These are phyloP conservation scores for Puccinia coronata DNA, from an alignment of 1,284 basidiomycete genomes.

Conservation along the genomic window DNA sequence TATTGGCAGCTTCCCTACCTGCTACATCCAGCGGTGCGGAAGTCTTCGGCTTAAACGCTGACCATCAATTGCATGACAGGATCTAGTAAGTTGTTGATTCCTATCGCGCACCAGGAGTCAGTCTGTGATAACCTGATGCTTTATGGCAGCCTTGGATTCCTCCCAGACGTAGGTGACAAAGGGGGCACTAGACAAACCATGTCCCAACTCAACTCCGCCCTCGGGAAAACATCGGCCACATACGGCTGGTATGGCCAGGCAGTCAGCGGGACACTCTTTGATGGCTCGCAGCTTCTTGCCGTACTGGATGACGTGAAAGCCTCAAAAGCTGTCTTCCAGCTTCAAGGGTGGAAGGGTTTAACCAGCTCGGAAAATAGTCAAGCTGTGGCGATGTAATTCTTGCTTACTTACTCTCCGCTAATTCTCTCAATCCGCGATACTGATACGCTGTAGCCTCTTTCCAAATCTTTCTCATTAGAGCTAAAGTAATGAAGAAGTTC, in stretches of 20 bases:
- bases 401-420: background rate
- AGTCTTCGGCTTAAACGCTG: background rate
- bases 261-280: slow-evolving; percentile 56
- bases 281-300: slow-evolving; percentile 56
- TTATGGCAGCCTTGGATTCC: slow-evolving; percentile 39
- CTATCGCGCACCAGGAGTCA: too few species aligned
- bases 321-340: slow-evolving; percentile 59
- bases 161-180: slow-evolving; percentile 42
- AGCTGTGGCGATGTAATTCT: slow-evolving; percentile 53
- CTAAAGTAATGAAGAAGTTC: slow-evolving; percentile 59
- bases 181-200: slow-evolving; percentile 56
- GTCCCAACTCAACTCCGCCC: slow-evolving; percentile 54
- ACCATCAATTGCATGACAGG: background rate
- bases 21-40: background rate
- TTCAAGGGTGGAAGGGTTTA: slow-evolving; percentile 53
- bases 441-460: background rate
- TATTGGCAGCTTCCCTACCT: background rate
- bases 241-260: slow-evolving; percentile 59
- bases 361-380: slow-evolving; percentile 56
- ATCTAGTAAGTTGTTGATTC: slow-evolving; percentile 11
- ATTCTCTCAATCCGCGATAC: too few species aligned
- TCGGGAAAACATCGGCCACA: slow-evolving; percentile 52
- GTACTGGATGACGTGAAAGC: slow-evolving; percentile 57
- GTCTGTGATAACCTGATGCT: too few species aligned
- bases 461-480: background rate